Evolutionary conservation across 139 green algal genomes (phyloP).

Genomic region (Mesotaenium endlicherianum): DNA sequence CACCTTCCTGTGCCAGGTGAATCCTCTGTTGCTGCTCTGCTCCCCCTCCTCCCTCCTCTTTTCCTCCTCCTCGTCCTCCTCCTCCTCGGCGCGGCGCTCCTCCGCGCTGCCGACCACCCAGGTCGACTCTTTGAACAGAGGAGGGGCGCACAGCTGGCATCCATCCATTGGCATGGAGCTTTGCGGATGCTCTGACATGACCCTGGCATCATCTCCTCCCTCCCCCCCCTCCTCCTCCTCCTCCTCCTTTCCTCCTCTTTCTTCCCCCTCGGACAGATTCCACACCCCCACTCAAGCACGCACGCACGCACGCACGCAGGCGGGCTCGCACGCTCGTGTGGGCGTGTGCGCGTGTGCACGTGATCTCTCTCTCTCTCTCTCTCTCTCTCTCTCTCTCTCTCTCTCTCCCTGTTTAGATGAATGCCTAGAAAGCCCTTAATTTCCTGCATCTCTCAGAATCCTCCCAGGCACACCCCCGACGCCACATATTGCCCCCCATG

Average conservation of each 20-base stretch:
- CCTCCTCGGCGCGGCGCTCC: background rate
- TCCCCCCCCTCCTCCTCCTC: background rate
- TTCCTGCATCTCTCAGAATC: too few relatives aligned
- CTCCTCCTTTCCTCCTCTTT: background rate
- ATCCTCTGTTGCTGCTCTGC: background rate
- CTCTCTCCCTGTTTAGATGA: background rate
- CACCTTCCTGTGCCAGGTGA: background rate
- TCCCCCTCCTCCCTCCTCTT: background rate
- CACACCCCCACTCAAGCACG: background rate
- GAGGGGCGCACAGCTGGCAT: too few relatives aligned
- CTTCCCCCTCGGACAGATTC: too few relatives aligned
- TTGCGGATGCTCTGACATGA: too few relatives aligned
- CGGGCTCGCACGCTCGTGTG: background rate
- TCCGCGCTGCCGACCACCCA: background rate
- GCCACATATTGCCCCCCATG: too few relatives aligned
- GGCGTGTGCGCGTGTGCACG: too few relatives aligned
- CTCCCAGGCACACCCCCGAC: too few relatives aligned
- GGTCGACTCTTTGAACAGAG: background rate
- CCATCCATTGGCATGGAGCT: too few relatives aligned
- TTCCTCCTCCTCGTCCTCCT: background rate
- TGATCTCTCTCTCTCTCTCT: too few relatives aligned
- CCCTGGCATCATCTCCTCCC: background rate
- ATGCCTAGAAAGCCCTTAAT: background rate
- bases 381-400: too few relatives aligned
- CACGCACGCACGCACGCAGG: background rate